Evolutionary conservation across 1,284 basidiomycete genomes (phyloP), one percentile per base, ranked within the genome.

Genomic region (Phylloporus sp.): DNA sequence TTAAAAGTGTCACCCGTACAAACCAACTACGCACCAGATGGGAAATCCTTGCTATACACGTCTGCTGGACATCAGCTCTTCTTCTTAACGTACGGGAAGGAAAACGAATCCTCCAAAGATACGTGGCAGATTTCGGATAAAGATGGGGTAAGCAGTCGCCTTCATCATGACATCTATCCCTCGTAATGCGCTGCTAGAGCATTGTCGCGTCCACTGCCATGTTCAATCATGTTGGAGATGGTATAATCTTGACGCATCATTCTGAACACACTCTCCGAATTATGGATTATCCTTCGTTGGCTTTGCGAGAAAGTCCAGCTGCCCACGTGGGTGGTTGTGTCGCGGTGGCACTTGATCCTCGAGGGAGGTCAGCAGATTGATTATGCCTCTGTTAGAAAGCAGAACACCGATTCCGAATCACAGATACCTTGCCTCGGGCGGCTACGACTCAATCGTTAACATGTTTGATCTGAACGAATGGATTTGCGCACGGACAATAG

Each of bases 241-340:
- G 86, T 2, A 76, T 92, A 39, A 81, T 92, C 22, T 74, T 90
- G 46, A 86, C 86, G 0, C 85, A 86, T 69, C 80, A 85, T 63
- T 81, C 82, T 22, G 87, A 90, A 64, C 86, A 87, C 62, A 82
- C 82, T 2, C 78, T 93, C 52, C 86, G 88, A 29, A 82, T 90
- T 17, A 75, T 91, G 69, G 86, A 89, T 64, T 92, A 86, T 69
- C 90, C 91, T 10, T 84, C 83, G 15, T 74, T 92, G 24, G 72
- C 78, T 8, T 65, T 86, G 24, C 76, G 84, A 44, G 88, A 90
- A 68, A 85, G 79, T 60, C 82, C 84, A 24, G 84, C 88, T 5
- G 90, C 90, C 39, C 91, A 93, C 71, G 88, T 92, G 15, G 87
- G 88, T 20, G 90, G 90, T n/a, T 91, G 89, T 67, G 78, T 86